Evolutionary conservation across 768 basidiomycete genomes (phyloP), one percentile per base, ranked within the genome.

Genomic region (Tricholoma terreum): DNA sequence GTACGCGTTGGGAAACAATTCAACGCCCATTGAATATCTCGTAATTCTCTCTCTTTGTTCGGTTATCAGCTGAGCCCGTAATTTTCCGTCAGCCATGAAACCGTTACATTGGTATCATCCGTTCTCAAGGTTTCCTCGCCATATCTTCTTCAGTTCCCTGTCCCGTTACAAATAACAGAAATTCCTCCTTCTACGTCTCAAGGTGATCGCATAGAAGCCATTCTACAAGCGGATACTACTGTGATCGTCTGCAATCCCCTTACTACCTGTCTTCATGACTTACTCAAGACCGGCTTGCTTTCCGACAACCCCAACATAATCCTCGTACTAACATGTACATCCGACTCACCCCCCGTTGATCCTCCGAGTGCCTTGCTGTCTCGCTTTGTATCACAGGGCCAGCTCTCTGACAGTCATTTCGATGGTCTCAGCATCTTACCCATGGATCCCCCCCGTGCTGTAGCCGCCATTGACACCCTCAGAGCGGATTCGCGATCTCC

Each of bases 241-340:
- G 69, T 92, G 59, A 61, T 90, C 15, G 73, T 89, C 14, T 80
- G 74, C 65, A 87, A 89, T 58, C 85, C 88, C 6, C 56, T 85
- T 36, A 78, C 80, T 19, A 81, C 77, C 1, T 73, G 81, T 7
- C 67, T 85, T 19, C 62, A 76, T 1, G 65, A 73, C 19, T 66
- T 86, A 8, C 61, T 71, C 22, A 58, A 60, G 30, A 55, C 68
- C 1, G 65, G 61, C 15, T 48, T 73, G 5, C 75, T 80, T 48
- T 61, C 71, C 55, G 24, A 66, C 49, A 65, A 71, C 50, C 71
- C 75, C 6, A 81, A 79, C 52, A 73, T 76, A 4, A 73, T 84
- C 57, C 68, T 85, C 12, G 65, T 83, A 1, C 57, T 82, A 22
- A 68, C 71, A 9, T 63, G 65, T 1, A 66, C 72, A n/a, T 64